Evolutionary conservation across 179 eudicot genomes (phyloP), one percentile per base, ranked within the genome.

Genomic region (Heliamphora pulchella): DNA sequence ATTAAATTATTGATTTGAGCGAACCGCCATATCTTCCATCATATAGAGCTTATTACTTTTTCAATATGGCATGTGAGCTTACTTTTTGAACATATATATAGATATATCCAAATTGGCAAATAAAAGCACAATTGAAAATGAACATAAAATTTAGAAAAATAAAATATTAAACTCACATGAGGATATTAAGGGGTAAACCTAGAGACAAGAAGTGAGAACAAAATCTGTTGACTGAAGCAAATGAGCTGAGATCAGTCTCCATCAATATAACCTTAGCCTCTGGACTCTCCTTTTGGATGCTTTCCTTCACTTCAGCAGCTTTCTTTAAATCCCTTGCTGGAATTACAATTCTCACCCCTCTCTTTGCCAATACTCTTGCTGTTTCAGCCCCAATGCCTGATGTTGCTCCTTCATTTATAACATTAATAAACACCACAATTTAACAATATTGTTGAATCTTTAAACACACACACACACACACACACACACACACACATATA

Each of bases 311-410:
- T 39, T 88, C 83, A 43, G 65, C 83, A 55, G 91, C 99, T 57
- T 89, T 91, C 63, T 79, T 84, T 82, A 91, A 63, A 78, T 94
- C 88, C 83, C 99, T 90, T 13, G 94, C 97, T 41, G 96, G 96
- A 84, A 96, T 87, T 58, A 96, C 84, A 17, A 96, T 86, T 76
- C 92, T 88, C 61, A 88, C 94, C 6, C 99, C 99, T 77, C 94
- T 91, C 82, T 92, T 90, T 47, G 97, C 99, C 76, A 96, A 85
- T 64, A 94, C 97, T 73, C 99, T 91, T 8, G 98, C 88, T 0
- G 98, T 96, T 77, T 96, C 99, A 8, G 85, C 92, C 14, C 99
- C 99, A 22, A 96, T 96, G 0, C 99, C 99, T 47, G 97, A 91
- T 17, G 99, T 92, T 8, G 94, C 99, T 17, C 98, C 98, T 95